phyloP scores from a whole-genome alignment of 306 rosid species.

The Hylodesmum podocarpum region DNA sequence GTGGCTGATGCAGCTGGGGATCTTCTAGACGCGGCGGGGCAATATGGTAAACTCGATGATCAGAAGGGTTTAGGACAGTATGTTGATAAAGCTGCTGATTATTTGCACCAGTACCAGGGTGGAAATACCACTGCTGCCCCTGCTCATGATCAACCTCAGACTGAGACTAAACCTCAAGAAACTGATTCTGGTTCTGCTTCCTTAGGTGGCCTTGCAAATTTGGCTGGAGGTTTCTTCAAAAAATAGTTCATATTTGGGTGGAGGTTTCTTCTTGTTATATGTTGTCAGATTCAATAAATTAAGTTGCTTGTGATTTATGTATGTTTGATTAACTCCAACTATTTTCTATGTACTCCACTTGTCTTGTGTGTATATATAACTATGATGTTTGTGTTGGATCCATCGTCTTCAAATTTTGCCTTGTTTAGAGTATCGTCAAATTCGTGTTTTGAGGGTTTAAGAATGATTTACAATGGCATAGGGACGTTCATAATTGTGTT shows the following conservation, averaged over 20 bases:
- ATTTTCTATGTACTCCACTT: too few species aligned
- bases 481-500: too few species aligned
- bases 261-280: constrained; percentile 26
- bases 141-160: constrained; percentile 16
- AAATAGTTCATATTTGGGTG: constrained; percentile 29
- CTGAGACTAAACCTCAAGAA: background rate
- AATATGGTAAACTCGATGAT: constrained; percentile 47
- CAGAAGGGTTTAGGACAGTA: constrained; percentile 43
- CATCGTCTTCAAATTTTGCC: too few species aligned
- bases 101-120: constrained; percentile 36
- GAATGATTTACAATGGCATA: too few species aligned
- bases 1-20: constrained; percentile 51
- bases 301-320: too few species aligned
- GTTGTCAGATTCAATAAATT: background rate
- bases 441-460: too few species aligned
- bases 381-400: too few species aligned
- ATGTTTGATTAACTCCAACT: too few species aligned
- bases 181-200: constrained; percentile 32
- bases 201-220: constrained; percentile 27
- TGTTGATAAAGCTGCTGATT: constrained; percentile 44
- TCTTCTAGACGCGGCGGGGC: constrained; percentile 43
- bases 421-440: too few species aligned
- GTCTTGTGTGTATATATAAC: too few species aligned
- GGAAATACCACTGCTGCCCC: background rate
- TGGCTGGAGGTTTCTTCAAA: constrained; percentile 39